Conservation (phyloP, 805 yeast species). For the Sugiyamaella floridensis region DNA sequence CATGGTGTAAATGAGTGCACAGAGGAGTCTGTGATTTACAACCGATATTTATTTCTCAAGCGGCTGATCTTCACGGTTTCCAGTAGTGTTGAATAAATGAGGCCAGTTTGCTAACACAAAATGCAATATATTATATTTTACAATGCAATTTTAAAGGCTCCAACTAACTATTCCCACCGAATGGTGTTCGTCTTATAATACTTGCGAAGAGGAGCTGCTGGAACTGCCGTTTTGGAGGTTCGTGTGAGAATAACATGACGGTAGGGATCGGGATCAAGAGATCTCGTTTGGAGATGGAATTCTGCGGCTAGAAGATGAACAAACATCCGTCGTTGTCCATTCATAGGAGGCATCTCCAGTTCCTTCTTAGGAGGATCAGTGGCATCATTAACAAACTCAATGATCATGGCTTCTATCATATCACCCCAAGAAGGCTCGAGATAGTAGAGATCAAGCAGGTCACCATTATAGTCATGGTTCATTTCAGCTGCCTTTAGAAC, state of each 20-base stretch:
- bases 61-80: too few species aligned
- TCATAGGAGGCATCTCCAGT: slow-evolving; percentile 70
- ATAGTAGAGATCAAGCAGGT: slow-evolving; percentile 40
- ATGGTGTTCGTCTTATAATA: slow-evolving; percentile 4
- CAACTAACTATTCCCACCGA: slow-evolving; percentile 4
- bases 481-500: slow-evolving; percentile 20
- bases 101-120: too few species aligned
- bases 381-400: slow-evolving; percentile 40
- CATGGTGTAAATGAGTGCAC: slow-evolving; percentile 10
- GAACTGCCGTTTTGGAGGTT: slow-evolving; percentile 31
- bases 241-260: slow-evolving; percentile 60
- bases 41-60: too few species aligned
- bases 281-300: slow-evolving; percentile 55
- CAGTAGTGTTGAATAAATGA: too few species aligned
- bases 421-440: slow-evolving; percentile 64
- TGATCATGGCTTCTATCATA: slow-evolving; percentile 49
- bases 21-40: too few species aligned
- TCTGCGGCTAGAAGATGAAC: slow-evolving; percentile 59
- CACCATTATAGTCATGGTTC: slow-evolving; percentile 39
- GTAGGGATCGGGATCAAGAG: slow-evolving; percentile 77
- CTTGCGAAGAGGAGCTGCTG: slow-evolving; percentile 26
- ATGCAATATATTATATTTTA: too few species aligned
- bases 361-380: slow-evolving; percentile 30
- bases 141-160: neutral
- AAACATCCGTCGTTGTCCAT: slow-evolving; percentile 57